These are phyloP conservation scores for Aristolochia californica DNA, from an alignment of 164 flowering plant species.

Conservation along the genomic window DNA sequence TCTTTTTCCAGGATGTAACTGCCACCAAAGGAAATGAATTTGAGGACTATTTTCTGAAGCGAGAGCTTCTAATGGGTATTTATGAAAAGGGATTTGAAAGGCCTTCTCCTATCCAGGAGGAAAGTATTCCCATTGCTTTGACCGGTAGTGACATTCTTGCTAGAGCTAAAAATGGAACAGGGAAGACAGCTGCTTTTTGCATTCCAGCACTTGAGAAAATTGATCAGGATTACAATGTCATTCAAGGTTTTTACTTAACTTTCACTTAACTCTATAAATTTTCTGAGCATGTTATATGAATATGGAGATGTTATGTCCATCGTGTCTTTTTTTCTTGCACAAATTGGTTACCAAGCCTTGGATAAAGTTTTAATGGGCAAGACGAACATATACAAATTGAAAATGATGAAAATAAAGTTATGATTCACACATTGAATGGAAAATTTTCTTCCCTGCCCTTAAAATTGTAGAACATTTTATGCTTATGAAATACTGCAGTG, in stretches of 20 bases:
- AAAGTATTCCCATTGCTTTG: constrained; percentile 96
- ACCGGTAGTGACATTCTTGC: constrained; percentile 99
- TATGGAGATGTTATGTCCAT: too few species aligned
- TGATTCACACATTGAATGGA: too few species aligned
- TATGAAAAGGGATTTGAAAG: constrained; percentile 98
- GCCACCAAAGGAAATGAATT: constrained; percentile 99
- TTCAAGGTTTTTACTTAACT: constrained; percentile 58
- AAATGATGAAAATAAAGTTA: too few species aligned
- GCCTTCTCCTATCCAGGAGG: constrained; percentile 99
- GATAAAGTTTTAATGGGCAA: too few species aligned
- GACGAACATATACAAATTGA: too few species aligned
- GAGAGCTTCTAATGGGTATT: constrained; percentile 96
- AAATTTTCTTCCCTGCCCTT: too few species aligned
- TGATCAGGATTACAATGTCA: constrained; percentile 87
- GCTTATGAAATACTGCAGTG: too few species aligned
- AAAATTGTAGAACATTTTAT: too few species aligned
- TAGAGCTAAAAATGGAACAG: constrained; percentile 98
- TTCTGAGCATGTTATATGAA: too few species aligned
- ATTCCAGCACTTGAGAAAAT: constrained; percentile 96
- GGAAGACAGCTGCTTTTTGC: constrained; percentile 99
- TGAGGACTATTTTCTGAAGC: constrained; percentile 94
- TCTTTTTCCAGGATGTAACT: constrained; percentile 73
- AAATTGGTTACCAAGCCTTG: too few species aligned
- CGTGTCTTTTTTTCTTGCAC: too few species aligned
- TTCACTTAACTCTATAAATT: too few species aligned